Conservation (phyloP, 106 monocot species). For the Dioscorea alata region DNA sequence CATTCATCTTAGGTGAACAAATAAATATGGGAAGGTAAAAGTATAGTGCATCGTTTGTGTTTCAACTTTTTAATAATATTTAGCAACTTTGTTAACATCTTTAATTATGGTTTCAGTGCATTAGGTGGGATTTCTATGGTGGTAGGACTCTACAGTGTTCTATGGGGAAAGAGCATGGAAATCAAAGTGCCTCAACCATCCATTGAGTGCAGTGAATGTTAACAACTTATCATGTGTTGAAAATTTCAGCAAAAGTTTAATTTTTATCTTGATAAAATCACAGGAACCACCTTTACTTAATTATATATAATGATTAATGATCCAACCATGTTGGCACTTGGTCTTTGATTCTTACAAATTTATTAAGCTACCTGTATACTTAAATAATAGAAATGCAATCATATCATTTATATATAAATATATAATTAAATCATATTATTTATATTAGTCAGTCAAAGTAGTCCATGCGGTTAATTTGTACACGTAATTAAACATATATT, state of each 20-base stretch:
- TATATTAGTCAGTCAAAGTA: no score
- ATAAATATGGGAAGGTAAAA: slow-evolving; percentile 38
- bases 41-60: background rate
- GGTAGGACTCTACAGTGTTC: slow-evolving; percentile 52
- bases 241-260: background rate
- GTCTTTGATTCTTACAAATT: no score
- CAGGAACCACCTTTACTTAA: no score
- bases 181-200: no score
- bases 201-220: background rate
- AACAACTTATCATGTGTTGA: background rate
- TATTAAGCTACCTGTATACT: no score
- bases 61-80: background rate
- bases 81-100: background rate
- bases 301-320: no score
- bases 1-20: slow-evolving; percentile 38
- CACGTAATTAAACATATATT: no score
- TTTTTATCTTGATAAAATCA: background rate
- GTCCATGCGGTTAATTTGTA: no score
- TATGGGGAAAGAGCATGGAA: slow-evolving; percentile 54
- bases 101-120: slow-evolving; percentile 35
- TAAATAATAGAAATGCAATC: no score
- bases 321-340: no score
- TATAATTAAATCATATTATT: no score
- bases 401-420: no score
- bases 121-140: slow-evolving; percentile 54